A percentile compares a stretch with the other conserved stretches of the same genome.
Evolutionary conservation across 176 grass and related monocot species (phyloP).

Genomic region (Poa pratensis): DNA sequence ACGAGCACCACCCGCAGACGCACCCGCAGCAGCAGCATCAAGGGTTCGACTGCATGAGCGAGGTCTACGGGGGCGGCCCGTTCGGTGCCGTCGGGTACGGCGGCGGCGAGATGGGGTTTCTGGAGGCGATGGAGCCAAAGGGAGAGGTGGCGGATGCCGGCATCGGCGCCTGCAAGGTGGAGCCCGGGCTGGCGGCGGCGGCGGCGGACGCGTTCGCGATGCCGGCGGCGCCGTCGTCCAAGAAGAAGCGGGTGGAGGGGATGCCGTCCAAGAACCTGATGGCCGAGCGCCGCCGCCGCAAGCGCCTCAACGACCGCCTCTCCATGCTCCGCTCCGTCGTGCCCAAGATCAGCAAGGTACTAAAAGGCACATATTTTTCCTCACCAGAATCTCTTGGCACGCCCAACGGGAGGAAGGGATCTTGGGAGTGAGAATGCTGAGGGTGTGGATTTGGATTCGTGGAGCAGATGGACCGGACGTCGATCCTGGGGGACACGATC

Average conservation of each 20-base stretch:
- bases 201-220: constrained; percentile 28
- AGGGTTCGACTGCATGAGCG: constrained; percentile 82
- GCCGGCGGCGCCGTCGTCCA: constrained; percentile 45
- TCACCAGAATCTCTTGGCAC: background rate
- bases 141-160: constrained; percentile 36
- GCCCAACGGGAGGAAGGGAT: background rate
- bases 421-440: background rate
- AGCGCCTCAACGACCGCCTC: constrained; percentile 97
- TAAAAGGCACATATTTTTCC: background rate
- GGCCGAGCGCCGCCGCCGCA: constrained; percentile 94
- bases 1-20: constrained; percentile 8
- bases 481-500: constrained; percentile 96
- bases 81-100: constrained; percentile 16
- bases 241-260: constrained; percentile 93
- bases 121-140: constrained; percentile 44
- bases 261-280: constrained; percentile 99
- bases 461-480: constrained; percentile 90
- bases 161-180: constrained; percentile 73
- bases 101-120: constrained; percentile 62
- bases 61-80: constrained; percentile 64
- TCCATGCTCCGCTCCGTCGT: constrained; percentile 99
- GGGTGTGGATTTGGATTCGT: background rate
- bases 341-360: constrained; percentile 97
- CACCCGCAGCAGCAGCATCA: background rate
- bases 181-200: constrained; percentile 51